phyloP scores from a whole-genome alignment of 805 yeast species.

The Zygotorulaspora sp. region DNA sequence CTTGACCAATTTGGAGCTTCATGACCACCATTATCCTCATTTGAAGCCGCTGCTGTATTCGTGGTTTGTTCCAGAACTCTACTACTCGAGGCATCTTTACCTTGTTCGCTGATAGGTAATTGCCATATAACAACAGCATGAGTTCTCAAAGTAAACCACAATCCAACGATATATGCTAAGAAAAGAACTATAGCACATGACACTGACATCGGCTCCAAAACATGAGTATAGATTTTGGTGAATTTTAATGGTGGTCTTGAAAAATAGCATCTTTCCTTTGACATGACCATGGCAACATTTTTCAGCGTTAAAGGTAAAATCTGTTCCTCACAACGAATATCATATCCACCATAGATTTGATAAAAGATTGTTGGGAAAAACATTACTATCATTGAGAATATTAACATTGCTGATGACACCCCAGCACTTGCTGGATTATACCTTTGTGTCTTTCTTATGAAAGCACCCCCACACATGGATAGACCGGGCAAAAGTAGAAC shows the following conservation, averaged over 20 bases:
- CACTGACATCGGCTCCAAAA: constrained; percentile 78
- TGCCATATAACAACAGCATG: constrained; percentile 98
- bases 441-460: constrained; percentile 85
- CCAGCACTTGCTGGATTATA: constrained; percentile 97
- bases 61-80: constrained; percentile 9
- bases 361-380: constrained; percentile 88
- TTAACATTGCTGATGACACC: constrained; percentile 90
- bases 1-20: constrained; percentile 98
- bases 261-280: constrained; percentile 56
- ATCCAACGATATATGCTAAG: constrained; percentile 79
- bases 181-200: constrained; percentile 78
- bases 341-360: constrained; percentile 85
- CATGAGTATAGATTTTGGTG: constrained; percentile 58
- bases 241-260: constrained; percentile 69
- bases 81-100: constrained; percentile 21
- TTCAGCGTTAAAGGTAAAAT: constrained; percentile 19
- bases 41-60: constrained; percentile 17
- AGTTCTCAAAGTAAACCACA: constrained; percentile 88
- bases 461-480: constrained; percentile 97
- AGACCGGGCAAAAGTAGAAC: constrained; percentile 87
- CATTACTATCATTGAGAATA: constrained; percentile 86
- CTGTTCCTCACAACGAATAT: constrained; percentile 53
- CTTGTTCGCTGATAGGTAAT: constrained; percentile 44
- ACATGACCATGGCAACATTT: constrained; percentile 44
- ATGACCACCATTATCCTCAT: constrained; percentile 60